Evolutionary conservation across 441 rosid genomes (phyloP), one percentile per base, ranked within the genome.

Genomic region (Melastoma candidum): DNA sequence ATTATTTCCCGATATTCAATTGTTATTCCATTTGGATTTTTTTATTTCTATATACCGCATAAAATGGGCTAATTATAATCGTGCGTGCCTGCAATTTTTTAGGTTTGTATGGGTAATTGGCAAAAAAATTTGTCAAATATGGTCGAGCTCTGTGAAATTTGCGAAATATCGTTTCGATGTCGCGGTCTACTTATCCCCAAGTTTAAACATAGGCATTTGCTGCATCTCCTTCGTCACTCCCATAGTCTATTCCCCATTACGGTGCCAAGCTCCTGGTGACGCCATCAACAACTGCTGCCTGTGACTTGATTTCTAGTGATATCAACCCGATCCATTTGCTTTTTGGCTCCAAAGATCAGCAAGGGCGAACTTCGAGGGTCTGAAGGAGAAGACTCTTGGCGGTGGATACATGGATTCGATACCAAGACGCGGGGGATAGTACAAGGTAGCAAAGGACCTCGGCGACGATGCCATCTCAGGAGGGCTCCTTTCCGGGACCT

Each of bases 201-300:
- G 22, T 50, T 65, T 70, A 57, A 10, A 58, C n/a, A 65, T 58
- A 1, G 70, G 64, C 61, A 27, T 44, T 3, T 49, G 22, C 54
- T 53, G 27, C 7, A 3, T 49, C 14, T 49, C 53, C 36, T 51
- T 65, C 45, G 48, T 3, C 6, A 50, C 61, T 61, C 26, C 17
- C 74, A 10, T 65, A 65, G 56, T 70, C 74, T 7, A 64, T 61
- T 12, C 70, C 74, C 74, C 74, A 70, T 47, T 70, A 70, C 36
- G 61, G 54, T 13, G 74, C 74, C 51, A 70, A 55, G 58, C 70
- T 70, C 44, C 70, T 70, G 3, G 74, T 70, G 44, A 70, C 61
- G 54, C 74, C 65, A 25, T 70, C 74, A 3, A 70, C 22, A 17
- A 17, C 67, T 13, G 74, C 74, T 0, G 74, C 74, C 74, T 70